Evolutionary conservation across 2,329 filamentous ascomycete genomes (phyloP).

Genomic region (Aspergillus eucalypticola): DNA sequence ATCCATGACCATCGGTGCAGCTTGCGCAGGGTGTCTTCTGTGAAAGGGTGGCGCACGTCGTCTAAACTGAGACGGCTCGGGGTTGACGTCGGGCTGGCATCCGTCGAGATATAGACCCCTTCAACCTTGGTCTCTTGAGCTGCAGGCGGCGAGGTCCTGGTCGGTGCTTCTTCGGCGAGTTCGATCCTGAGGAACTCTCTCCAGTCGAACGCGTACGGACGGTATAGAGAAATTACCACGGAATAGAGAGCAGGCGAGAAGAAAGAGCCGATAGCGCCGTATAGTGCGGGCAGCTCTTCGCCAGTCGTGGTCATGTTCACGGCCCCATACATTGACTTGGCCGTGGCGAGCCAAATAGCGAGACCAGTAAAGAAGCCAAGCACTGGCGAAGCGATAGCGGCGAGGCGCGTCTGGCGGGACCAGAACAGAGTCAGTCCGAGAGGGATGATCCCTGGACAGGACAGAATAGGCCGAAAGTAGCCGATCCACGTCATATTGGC

Average conservation of each 20-base stretch:
- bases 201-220: slow-evolving; percentile 46
- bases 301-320: slow-evolving; percentile 47
- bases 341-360: slow-evolving; percentile 47
- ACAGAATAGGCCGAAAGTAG: slow-evolving; percentile 46
- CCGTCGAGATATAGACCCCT: neutral
- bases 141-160: neutral
- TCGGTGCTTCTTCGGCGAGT: slow-evolving; percentile 41
- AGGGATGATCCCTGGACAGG: slow-evolving; percentile 49
- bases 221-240: slow-evolving; percentile 46
- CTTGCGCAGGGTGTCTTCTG: slow-evolving; percentile 35
- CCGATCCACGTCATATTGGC: slow-evolving; percentile 52
- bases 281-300: slow-evolving; percentile 45
- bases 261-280: slow-evolving; percentile 48
- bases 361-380: slow-evolving; percentile 48
- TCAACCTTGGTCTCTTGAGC: slow-evolving; percentile 5
- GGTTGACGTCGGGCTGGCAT: neutral
- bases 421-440: slow-evolving; percentile 48
- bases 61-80: slow-evolving; percentile 32
- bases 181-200: slow-evolving; percentile 51
- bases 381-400: slow-evolving; percentile 41
- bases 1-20: slow-evolving; percentile 43
- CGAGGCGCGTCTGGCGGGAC: slow-evolving; percentile 48
- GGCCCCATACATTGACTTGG: slow-evolving; percentile 41
- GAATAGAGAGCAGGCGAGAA: slow-evolving; percentile 52
- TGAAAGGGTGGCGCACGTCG: slow-evolving; percentile 49